Evolutionary conservation across 2,329 filamentous ascomycete genomes (phyloP).

Genomic region (Venturia pyrina): DNA sequence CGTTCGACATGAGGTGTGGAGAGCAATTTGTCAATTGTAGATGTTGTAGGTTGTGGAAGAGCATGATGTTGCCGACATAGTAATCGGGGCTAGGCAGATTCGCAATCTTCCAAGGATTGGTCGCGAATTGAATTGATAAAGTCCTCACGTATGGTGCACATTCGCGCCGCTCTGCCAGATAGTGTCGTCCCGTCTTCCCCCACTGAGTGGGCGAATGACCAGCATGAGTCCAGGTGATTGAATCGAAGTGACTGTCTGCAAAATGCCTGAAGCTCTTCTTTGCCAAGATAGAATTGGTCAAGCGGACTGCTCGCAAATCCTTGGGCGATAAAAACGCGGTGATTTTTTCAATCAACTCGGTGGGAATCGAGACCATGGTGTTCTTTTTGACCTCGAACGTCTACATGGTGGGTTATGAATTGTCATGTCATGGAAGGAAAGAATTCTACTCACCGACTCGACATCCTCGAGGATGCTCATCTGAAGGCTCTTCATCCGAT

Average conservation of each 20-base stretch:
- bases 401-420: neutral
- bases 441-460: neutral
- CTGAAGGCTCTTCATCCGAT: neutral
- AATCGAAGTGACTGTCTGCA: neutral
- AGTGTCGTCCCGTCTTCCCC: neutral
- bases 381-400: neutral
- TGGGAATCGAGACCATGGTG: neutral
- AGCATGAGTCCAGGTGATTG: neutral
- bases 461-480: neutral
- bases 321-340: neutral
- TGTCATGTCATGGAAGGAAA: neutral
- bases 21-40: neutral
- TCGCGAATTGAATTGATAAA: neutral
- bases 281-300: neutral
- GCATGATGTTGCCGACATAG: neutral
- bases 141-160: neutral
- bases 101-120: neutral
- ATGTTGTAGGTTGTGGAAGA: neutral
- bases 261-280: slow-evolving; percentile 1
- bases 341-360: neutral
- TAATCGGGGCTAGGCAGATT: neutral
- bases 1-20: neutral
- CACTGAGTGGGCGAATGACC: neutral
- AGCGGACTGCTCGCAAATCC: neutral
- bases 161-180: neutral